Evolutionary conservation across 164 flowering plant genomes (phyloP).

Genomic region (Taxillus chinensis): DNA sequence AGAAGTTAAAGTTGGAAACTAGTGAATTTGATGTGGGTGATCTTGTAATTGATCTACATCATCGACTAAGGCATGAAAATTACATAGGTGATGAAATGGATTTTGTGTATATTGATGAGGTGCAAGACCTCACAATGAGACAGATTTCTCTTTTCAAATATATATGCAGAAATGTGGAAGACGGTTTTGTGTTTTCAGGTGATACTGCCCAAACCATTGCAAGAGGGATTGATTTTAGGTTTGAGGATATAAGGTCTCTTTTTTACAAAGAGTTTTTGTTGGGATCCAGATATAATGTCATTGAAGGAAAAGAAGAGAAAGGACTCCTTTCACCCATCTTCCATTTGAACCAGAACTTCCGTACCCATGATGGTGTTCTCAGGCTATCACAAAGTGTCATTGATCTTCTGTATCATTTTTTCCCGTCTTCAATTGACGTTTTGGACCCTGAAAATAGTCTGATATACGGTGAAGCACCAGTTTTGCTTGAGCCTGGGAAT

Average conservation of each 20-base stretch:
- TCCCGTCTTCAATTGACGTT: slow-evolving; percentile 46
- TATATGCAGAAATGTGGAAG: slow-evolving; percentile 47
- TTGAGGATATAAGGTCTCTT: slow-evolving; percentile 37
- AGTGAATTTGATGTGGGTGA: slow-evolving; percentile 73
- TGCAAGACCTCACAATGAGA: slow-evolving; percentile 75
- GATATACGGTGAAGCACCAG: slow-evolving; percentile 67
- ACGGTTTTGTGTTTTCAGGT: slow-evolving; percentile 74
- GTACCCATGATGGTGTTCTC: slow-evolving; percentile 71
- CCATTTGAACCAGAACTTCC: slow-evolving; percentile 55
- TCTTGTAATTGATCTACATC: slow-evolving; percentile 58
- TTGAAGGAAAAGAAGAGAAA: slow-evolving; percentile 19
- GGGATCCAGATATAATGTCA: slow-evolving; percentile 13
- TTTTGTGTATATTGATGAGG: slow-evolving; percentile 79
- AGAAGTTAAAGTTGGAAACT: slow-evolving; percentile 38
- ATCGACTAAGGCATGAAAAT: slow-evolving; percentile 25
- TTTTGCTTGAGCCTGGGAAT: slow-evolving; percentile 44
- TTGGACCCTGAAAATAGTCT: slow-evolving; percentile 56
- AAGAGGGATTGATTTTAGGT: slow-evolving; percentile 50
- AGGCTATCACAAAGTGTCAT: slow-evolving; percentile 60
- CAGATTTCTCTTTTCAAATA: slow-evolving; percentile 65
- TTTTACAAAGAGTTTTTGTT: slow-evolving; percentile 54
- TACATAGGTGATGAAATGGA: slow-evolving; percentile 43
- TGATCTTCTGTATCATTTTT: slow-evolving; percentile 48
- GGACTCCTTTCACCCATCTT: slow-evolving; percentile 40
- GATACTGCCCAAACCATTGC: slow-evolving; percentile 85